A percentile compares a stretch with the other conserved stretches of the same genome.
These are phyloP conservation scores for Lycium ferocissimum DNA, from an alignment of 257 asterid species.

Conservation along the genomic window DNA sequence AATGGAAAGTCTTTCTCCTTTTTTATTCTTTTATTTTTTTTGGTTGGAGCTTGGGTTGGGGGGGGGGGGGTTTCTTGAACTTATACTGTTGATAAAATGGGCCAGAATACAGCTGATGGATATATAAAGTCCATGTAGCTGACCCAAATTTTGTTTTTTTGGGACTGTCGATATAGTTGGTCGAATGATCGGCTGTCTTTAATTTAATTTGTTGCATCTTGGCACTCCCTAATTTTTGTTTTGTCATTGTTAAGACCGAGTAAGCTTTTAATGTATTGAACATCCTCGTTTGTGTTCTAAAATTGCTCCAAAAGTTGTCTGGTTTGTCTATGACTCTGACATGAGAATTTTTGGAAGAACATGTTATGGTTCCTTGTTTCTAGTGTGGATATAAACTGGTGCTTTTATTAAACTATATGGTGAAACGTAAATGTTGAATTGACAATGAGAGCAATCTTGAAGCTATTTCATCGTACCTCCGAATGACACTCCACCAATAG, in stretches of 20 bases:
- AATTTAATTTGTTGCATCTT: neutral
- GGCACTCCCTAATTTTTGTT: neutral
- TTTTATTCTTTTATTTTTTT: neutral
- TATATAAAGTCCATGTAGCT: neutral
- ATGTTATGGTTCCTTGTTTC: neutral
- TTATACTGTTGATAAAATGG: neutral
- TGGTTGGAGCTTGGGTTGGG: neutral
- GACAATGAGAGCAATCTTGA: neutral
- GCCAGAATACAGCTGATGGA: neutral
- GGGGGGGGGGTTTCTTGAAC: neutral
- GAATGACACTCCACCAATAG: neutral
- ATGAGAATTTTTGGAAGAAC: neutral
- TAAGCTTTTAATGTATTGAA: neutral
- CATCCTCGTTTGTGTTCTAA: neutral
- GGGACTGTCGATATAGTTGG: neutral
- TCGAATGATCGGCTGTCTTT: neutral
- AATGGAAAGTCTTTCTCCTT: neutral
- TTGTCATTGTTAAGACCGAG: neutral
- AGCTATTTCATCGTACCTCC: neutral
- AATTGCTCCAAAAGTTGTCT: neutral
- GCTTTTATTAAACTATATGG: neutral
- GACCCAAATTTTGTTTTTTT: neutral
- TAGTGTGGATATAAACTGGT: neutral
- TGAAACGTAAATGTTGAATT: neutral
- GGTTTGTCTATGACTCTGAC: neutral